Base-by-base conservation (phyloP, 2,329 filamentous ascomycete genomes). In the Myriangium duriaei region DNA sequence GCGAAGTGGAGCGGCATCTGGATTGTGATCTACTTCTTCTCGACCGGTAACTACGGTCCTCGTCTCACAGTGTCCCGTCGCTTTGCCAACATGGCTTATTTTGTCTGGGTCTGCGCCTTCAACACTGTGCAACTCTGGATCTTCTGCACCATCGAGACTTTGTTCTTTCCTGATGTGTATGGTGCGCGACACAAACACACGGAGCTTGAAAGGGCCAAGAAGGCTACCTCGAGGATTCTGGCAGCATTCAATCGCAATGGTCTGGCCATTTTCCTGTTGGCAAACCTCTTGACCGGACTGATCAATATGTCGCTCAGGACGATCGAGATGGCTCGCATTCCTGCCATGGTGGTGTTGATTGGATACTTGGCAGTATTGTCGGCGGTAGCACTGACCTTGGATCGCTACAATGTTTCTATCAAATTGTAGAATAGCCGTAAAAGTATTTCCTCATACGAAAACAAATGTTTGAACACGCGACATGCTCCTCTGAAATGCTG, bases 61-160 rank as follows among this genome's bases (percentile, higher is more conserved):
- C 76, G 76, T 5, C 67, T 93, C 17, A 69, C 69, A 11, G 85
- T 95, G 5, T 96, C 91, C 4, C 79, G 91, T 13, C 79, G 91
- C 1, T 66, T 96, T 41, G 91, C 88, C 6, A 98, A 98, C 52
- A 69, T 95, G 45, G 86, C 91, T 0, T 98, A 98, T 56, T 72
- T 96, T 30, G 67, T 94, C 31, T 96, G 88, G 86, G 80, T 93
- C 5, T 72, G 78, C n/a, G 79, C 84, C 2, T 95, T 91, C 67
- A 98, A 96, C 63, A 79, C 74, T 44, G 68, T 71, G n/a, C 85
- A 94, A 55, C 66, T 98, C 7, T 65, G 83, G 5, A 68, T 79
- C 1, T 94, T 88, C 57, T 86, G 78, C 51, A 55, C 78, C 11
- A 70, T 91, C 15, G 88, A 98, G 57, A 77, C 72, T 3, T 16